Evolutionary conservation across 805 yeast genomes (phyloP).

Genomic region (Kregervanrija fluxuum): DNA sequence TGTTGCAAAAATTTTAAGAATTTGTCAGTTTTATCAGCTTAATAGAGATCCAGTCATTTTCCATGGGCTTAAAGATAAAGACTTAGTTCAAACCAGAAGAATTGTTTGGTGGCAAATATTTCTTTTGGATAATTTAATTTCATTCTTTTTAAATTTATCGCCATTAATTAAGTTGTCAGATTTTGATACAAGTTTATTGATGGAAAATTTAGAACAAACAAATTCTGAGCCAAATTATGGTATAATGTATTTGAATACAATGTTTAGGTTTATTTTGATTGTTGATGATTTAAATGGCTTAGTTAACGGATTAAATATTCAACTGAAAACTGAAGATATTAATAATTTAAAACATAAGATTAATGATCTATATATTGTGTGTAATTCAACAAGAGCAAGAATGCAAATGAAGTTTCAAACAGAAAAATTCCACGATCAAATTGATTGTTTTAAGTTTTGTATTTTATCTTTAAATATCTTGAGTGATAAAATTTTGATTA

Average conservation of each 20-base stretch:
- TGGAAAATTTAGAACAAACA: slow-evolving; percentile 11
- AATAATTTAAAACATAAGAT: slow-evolving; percentile 41
- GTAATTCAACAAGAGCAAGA: slow-evolving; percentile 40
- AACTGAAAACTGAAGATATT: slow-evolving; percentile 34
- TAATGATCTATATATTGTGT: slow-evolving; percentile 40
- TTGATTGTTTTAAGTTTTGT: slow-evolving; percentile 16
- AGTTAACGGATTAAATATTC: slow-evolving; percentile 40
- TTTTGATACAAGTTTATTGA: slow-evolving; percentile 21
- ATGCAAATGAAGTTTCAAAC: slow-evolving; percentile 24
- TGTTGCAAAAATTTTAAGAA: slow-evolving; percentile 16
- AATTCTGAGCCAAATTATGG: slow-evolving; percentile 7
- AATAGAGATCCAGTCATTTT: slow-evolving; percentile 55
- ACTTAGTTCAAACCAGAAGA: slow-evolving; percentile 45
- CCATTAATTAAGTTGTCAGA: slow-evolving; percentile 18
- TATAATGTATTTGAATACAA: slow-evolving; percentile 17
- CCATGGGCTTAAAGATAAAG: slow-evolving; percentile 41
- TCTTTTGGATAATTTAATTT: slow-evolving; percentile 43
- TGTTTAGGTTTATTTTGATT: slow-evolving; percentile 32
- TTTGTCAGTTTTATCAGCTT: slow-evolving; percentile 29
- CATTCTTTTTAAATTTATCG: slow-evolving; percentile 17
- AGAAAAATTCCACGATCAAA: slow-evolving; percentile 25
- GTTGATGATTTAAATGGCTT: slow-evolving; percentile 46
- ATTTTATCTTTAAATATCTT: slow-evolving; percentile 32
- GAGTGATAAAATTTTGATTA: slow-evolving; percentile 46
- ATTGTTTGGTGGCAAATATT: slow-evolving; percentile 65